These are phyloP conservation scores for Phialocephala sp. DNA, from an alignment of 2,329 filamentous ascomycete species.

Conservation along the genomic window DNA sequence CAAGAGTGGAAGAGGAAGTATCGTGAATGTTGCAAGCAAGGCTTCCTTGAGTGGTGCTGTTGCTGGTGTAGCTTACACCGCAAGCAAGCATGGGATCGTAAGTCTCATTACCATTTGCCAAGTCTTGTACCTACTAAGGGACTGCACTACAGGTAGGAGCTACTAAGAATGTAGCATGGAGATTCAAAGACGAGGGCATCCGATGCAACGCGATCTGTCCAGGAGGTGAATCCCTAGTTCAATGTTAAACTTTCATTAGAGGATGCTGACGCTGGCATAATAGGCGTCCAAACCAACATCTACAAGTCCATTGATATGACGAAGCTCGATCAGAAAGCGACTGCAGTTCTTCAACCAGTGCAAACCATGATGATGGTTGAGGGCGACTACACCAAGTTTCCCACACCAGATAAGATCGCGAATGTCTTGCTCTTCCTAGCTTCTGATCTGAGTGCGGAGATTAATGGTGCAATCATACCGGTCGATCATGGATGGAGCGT, in stretches of 20 bases:
- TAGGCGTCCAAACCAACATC: constrained; percentile 33
- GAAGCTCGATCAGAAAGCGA: constrained; percentile 39
- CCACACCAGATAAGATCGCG: constrained; percentile 43
- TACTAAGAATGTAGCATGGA: constrained; percentile 55
- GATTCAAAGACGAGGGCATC: constrained; percentile 51
- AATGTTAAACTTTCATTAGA: background rate
- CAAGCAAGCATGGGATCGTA: constrained; percentile 49
- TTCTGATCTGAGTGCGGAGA: constrained; percentile 42
- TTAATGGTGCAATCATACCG: constrained; percentile 46
- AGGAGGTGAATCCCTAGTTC: constrained; percentile 38
- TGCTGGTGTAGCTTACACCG: constrained; percentile 52
- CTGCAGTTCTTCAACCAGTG: constrained; percentile 39
- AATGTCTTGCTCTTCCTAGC: constrained; percentile 46
- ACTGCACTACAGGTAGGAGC: constrained; percentile 43
- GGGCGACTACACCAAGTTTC: constrained; percentile 32
- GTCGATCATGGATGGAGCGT: constrained; percentile 47
- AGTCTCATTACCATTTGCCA: background rate
- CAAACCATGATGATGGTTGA: constrained; percentile 41
- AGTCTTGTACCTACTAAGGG: background rate
- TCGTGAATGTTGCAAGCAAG: constrained; percentile 50
- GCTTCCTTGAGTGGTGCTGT: constrained; percentile 46
- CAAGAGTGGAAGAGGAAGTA: constrained; percentile 43
- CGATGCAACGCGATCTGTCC: constrained; percentile 54
- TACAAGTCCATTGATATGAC: constrained; percentile 22
- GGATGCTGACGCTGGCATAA: background rate